Evolutionary conservation across 805 yeast species (phyloP).

Genomic region (Maudiozyma pseudohumilis): DNA sequence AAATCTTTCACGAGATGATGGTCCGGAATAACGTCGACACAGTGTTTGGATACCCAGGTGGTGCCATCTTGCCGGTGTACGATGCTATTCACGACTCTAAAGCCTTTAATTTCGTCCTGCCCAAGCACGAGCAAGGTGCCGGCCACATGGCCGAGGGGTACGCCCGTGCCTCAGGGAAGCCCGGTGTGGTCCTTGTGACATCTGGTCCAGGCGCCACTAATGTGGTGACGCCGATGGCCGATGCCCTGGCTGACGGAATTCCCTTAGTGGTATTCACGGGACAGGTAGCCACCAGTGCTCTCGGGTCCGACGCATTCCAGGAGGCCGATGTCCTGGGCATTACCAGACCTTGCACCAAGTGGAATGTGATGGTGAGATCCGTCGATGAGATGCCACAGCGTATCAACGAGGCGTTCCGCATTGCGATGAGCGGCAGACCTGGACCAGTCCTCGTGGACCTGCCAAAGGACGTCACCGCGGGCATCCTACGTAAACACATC

Average conservation of each 20-base stretch:
- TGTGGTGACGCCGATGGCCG: conserved; percentile 95
- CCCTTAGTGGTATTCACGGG: conserved; percentile 96
- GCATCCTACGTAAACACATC: conserved; percentile 47
- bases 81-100: conserved; percentile 93
- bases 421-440: conserved; percentile 91
- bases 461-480: conserved; percentile 96
- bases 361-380: conserved; percentile 97
- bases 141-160: conserved; percentile 99
- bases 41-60: conserved; percentile 96
- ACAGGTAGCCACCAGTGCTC: conserved; percentile 89
- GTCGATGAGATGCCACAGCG: conserved; percentile 91
- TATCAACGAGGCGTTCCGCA: conserved; percentile 95
- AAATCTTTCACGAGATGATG: conserved; percentile 98
- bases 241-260: conserved; percentile 93
- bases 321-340: conserved; percentile 97
- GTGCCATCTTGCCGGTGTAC: conserved; percentile 96
- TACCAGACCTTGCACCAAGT: conserved; percentile 92
- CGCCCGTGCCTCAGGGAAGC: conserved; percentile 88
- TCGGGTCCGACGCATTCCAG: conserved; percentile 98
- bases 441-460: conserved; percentile 96
- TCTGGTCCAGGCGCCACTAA: conserved; percentile 99
- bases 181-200: conserved; percentile 96
- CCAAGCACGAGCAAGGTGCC: conserved; percentile 97
- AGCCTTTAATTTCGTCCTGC: conserved; percentile 80
- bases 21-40: conserved; percentile 89